Percentiles rank a stretch among this genome's conserved stretches.
Evolutionary conservation across 352 stramenopile genomes (phyloP).

Genomic region (Globisporangium lucens): DNA sequence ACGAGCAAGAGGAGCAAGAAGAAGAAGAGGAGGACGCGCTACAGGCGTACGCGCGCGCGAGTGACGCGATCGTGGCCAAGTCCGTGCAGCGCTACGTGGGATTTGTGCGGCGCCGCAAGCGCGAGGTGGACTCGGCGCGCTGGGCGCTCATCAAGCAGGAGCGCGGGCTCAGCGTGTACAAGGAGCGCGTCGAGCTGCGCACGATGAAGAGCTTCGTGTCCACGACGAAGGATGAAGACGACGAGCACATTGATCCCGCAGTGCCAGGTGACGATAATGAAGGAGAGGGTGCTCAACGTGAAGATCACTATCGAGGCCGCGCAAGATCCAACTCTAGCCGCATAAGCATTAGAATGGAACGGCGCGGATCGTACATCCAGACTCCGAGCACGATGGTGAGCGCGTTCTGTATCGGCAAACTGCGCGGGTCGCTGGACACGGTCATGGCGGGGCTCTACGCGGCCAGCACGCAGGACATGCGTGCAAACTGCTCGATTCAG

Average conservation of each 20-base stretch:
- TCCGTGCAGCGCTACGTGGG: constrained; percentile 48
- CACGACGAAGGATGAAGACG: neutral
- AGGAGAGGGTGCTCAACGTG: constrained; percentile 16
- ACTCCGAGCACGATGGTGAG: constrained; percentile 39
- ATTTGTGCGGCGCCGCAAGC: constrained; percentile 36
- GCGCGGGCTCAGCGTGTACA: constrained; percentile 51
- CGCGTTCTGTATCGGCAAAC: constrained; percentile 48
- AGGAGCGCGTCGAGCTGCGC: constrained; percentile 39
- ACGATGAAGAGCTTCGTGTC: constrained; percentile 11
- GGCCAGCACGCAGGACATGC: constrained; percentile 33
- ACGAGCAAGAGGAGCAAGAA: neutral
- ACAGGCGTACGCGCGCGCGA: constrained; percentile 37
- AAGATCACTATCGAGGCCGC: neutral
- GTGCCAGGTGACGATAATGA: neutral
- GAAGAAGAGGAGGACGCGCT: constrained; percentile 19
- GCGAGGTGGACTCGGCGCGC: constrained; percentile 32
- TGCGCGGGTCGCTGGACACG: constrained; percentile 41
- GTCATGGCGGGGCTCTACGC: constrained; percentile 55
- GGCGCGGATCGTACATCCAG: constrained; percentile 16
- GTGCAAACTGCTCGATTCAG: constrained; percentile 43
- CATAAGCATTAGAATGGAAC: neutral
- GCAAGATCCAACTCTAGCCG: neutral
- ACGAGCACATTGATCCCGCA: neutral
- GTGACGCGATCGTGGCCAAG: constrained; percentile 53
- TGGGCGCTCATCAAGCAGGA: constrained; percentile 41